Conservation (phyloP, 148 eudicot genomes). For the Rheum nobile region DNA sequence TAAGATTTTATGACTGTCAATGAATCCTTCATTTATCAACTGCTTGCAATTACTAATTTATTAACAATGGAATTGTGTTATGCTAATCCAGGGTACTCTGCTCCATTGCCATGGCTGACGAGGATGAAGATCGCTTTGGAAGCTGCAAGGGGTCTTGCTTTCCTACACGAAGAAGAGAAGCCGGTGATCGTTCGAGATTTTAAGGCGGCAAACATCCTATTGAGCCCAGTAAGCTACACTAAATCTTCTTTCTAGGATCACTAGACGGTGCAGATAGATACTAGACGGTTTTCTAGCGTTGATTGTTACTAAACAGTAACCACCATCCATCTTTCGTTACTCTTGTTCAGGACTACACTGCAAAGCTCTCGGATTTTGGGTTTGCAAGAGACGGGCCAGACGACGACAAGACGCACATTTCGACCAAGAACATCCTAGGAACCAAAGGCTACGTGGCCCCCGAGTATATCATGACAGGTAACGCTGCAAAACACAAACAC, state of each 20-base stretch:
- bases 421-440: conserved; percentile 8
- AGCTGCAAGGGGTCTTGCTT: conserved; percentile 17
- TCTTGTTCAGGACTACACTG: conserved; percentile 6
- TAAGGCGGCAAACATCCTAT: conserved; percentile 12
- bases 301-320: not conserved
- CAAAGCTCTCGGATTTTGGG: conserved; percentile 15
- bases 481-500: conserved; percentile 50
- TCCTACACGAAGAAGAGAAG: conserved; percentile 11
- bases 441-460: conserved; percentile 14
- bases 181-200: conserved; percentile 12
- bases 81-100: conserved; percentile 7
- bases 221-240: conserved; percentile 10
- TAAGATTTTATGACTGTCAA: conserved; percentile 13
- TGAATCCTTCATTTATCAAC: not conserved
- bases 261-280: no score
- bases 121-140: conserved; percentile 13
- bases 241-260: not conserved
- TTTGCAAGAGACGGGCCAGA: conserved; percentile 14
- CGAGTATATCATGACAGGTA: conserved; percentile 20
- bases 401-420: not conserved
- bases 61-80: not conserved
- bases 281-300: not conserved
- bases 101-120: conserved; percentile 11
- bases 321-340: not conserved
- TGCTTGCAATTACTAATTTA: not conserved